Evolutionary conservation across 2,329 filamentous ascomycete genomes (phyloP).

Genomic region (Penicillium concentricum): DNA sequence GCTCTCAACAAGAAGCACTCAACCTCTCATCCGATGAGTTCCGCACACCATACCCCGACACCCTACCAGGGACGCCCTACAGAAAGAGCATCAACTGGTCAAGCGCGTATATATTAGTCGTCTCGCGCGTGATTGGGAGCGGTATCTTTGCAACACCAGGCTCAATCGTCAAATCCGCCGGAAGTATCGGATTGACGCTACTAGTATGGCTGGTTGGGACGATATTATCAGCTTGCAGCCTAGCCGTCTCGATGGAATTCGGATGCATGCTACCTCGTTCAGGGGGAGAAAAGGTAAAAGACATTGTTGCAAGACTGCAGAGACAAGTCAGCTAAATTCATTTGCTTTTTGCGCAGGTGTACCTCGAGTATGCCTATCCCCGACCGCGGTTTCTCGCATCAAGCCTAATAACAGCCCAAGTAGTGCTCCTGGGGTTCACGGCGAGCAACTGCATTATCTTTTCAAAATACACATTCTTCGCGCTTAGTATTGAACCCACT

Average conservation of each 20-base stretch:
- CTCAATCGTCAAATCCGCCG: constrained; percentile 64
- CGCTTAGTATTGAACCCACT: constrained; percentile 52
- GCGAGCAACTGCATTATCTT: constrained; percentile 70
- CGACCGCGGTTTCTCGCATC: constrained; percentile 64
- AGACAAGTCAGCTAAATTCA: constrained; percentile 38
- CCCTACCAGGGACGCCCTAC: constrained; percentile 46
- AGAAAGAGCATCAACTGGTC: constrained; percentile 63
- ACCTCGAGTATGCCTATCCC: constrained; percentile 68
- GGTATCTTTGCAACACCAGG: constrained; percentile 73
- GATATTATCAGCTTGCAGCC: constrained; percentile 59
- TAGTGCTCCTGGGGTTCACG: constrained; percentile 64
- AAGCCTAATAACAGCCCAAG: constrained; percentile 62
- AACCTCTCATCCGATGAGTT: constrained; percentile 1
- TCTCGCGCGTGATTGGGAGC: constrained; percentile 67
- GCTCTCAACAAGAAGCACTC: background rate
- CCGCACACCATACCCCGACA: constrained; percentile 43
- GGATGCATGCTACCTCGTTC: constrained; percentile 69
- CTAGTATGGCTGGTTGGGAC: constrained; percentile 64
- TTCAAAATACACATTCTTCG: constrained; percentile 64
- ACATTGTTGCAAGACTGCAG: constrained; percentile 47
- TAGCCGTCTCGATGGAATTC: constrained; percentile 65
- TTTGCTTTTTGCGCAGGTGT: constrained; percentile 52
- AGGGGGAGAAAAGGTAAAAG: constrained; percentile 62
- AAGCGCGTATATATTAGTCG: constrained; percentile 65
- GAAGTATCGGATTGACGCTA: constrained; percentile 64